Percentiles rank a stretch among this genome's conserved stretches.
phyloP scores from a whole-genome alignment of 257 asterid species.

The Galeopsis tetrahit region DNA sequence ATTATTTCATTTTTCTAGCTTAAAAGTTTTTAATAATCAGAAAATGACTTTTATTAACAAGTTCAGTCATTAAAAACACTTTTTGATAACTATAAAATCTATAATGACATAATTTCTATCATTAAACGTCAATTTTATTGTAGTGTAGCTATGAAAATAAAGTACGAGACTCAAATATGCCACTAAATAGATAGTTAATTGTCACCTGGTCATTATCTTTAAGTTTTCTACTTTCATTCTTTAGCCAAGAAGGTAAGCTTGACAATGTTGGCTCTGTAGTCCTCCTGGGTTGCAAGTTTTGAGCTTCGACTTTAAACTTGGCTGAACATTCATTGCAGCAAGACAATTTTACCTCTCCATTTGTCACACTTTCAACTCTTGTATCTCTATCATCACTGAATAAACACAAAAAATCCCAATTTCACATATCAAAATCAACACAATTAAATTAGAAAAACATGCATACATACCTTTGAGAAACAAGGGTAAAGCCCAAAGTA shows the following conservation, averaged over 20 bases:
- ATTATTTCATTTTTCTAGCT: too few species aligned
- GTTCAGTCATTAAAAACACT: too few species aligned
- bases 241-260: slow-evolving; percentile 74
- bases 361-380: slow-evolving; percentile 37
- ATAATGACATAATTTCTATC: too few species aligned
- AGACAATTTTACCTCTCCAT: slow-evolving; percentile 37
- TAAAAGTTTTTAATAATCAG: too few species aligned
- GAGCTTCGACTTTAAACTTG: slow-evolving; percentile 47
- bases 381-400: slow-evolving; percentile 41
- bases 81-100: too few species aligned
- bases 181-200: slow-evolving; percentile 3
- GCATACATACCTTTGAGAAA: slow-evolving; percentile 49
- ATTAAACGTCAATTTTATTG: too few species aligned
- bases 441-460: neutral
- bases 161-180: too few species aligned
- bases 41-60: too few species aligned
- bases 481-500: slow-evolving; percentile 54
- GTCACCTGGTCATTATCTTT: slow-evolving; percentile 49
- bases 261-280: slow-evolving; percentile 37
- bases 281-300: slow-evolving; percentile 43
- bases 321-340: slow-evolving; percentile 56
- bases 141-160: too few species aligned
- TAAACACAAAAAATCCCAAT: slow-evolving; percentile 35
- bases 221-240: slow-evolving; percentile 48
- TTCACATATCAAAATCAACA: slow-evolving; percentile 37